These are phyloP conservation scores for Starmerella scarabaei DNA, from an alignment of 805 yeast genomes.

Conservation along the genomic window DNA sequence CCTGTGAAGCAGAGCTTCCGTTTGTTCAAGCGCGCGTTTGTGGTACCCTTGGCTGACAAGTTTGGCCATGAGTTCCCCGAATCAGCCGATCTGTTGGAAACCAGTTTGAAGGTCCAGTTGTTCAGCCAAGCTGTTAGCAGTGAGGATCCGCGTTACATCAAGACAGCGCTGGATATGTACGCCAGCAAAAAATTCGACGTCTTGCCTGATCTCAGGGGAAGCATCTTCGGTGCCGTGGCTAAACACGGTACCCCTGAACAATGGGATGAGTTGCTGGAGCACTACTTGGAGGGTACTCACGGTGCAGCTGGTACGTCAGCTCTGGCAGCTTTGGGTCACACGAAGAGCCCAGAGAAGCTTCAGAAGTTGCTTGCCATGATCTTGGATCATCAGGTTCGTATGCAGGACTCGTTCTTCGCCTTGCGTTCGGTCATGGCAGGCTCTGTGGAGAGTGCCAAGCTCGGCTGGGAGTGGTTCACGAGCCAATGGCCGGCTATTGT, in stretches of 20 bases:
- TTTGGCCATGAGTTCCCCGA: conserved; percentile 55
- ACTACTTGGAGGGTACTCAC: conserved; percentile 48
- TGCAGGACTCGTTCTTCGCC: conserved; percentile 66
- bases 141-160: conserved; percentile 27
- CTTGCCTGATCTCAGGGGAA: conserved; percentile 57
- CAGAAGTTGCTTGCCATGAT: conserved; percentile 44
- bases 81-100: conserved; percentile 42
- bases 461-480: conserved; percentile 62
- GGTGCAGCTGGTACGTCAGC: conserved; percentile 61
- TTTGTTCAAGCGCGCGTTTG: conserved; percentile 39
- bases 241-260: conserved; percentile 47
- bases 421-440: conserved; percentile 44
- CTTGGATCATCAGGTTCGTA: conserved; percentile 45
- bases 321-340: conserved; percentile 53
- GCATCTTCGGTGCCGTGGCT: conserved; percentile 57
- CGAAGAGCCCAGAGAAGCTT: conserved; percentile 39
- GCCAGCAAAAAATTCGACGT: conserved; percentile 50
- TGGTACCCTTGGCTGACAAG: conserved; percentile 39
- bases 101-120: conserved; percentile 54
- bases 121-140: conserved; percentile 27
- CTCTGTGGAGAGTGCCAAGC: conserved; percentile 29
- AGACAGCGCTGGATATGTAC: conserved; percentile 33
- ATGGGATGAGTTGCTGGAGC: conserved; percentile 47
- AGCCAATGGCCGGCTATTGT: conserved; percentile 58
- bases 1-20: conserved; percentile 32